Base-by-base conservation (phyloP, 306 rosid genomes). In the Pyrus communis region DNA sequence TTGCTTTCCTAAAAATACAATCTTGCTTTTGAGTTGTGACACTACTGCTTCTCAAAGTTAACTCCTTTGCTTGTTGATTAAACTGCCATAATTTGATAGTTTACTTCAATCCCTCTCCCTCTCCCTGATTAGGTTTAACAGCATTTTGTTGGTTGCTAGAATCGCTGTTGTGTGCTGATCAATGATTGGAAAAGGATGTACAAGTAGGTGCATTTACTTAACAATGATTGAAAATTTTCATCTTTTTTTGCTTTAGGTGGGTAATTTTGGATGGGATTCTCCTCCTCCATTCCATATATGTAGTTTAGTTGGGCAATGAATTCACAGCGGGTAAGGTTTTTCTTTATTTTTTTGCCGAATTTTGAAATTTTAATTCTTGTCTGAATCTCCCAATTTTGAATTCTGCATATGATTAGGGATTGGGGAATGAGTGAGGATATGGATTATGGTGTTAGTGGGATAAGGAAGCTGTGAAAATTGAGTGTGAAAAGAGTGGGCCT, bases 61-160 rank as follows among this genome's bases (percentile, higher is more conserved):
- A 58, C 25, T 76, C 68, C 49, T 73, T 59, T 80, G 84, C 33
- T 81, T 81, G 84, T 81, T 78, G 80, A 90, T 79, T 88, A 78
- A 82, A 72, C 82, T 74, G 93, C 87, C 97, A 75, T 74, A 77
- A 71, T 77, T 72, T 81, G 69, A 78, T 69, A 70, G 75, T 72
- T 69, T 77, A 33, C 60, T 61, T 42, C 66, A 70, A 18, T 67
- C 33, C 17, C 67, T 28, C n/a, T 30, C 45, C 18, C 66, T 28
- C 43, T 19, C 11, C 21, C 74, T 64, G 71, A 71, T 66, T 64
- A 78, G 51, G 51, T 69, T 77, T 38, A 68, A 30, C 76, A 65
- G 31, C 64, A 61, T 38, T 76, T 62, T 62, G 33, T 15, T 62
- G 67, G 40, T 28, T 15, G 17, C 67, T 14, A 62, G 35, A 27